A percentile compares a stretch with the other conserved stretches of the same genome.
Evolutionary conservation across 2,329 filamentous ascomycete species (phyloP).

Genomic region (Alternaria sp.): DNA sequence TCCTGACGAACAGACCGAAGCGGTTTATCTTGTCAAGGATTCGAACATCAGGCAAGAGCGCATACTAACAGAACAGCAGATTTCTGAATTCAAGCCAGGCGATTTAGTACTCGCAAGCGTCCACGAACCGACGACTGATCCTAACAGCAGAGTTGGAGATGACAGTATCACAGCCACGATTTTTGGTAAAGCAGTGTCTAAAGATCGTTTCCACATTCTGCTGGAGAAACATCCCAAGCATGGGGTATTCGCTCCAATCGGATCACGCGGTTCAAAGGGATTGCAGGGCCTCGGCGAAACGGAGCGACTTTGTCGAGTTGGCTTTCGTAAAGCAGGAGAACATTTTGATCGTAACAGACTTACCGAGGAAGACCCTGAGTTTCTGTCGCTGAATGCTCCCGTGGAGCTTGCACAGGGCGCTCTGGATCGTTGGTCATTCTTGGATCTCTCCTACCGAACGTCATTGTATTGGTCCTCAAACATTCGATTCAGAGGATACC

Average conservation of each 20-base stretch:
- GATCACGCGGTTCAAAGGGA: neutral
- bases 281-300: neutral
- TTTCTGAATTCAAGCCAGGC: neutral
- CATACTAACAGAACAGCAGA: no score
- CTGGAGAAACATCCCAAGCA: neutral
- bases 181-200: neutral
- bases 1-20: neutral
- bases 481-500: neutral
- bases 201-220: neutral
- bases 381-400: neutral
- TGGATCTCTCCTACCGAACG: neutral
- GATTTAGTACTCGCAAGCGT: neutral
- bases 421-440: neutral
- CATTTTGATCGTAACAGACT: neutral
- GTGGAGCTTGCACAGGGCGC: neutral
- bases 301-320: neutral
- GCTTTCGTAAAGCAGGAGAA: neutral
- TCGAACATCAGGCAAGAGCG: neutral
- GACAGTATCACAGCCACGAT: neutral
- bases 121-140: neutral
- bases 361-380: neutral
- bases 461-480: neutral
- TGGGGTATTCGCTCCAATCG: neutral
- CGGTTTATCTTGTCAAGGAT: neutral
- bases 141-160: neutral